Evolutionary conservation across 805 yeast genomes (phyloP).

Genomic region (Wickerhamiella qilinensis): DNA sequence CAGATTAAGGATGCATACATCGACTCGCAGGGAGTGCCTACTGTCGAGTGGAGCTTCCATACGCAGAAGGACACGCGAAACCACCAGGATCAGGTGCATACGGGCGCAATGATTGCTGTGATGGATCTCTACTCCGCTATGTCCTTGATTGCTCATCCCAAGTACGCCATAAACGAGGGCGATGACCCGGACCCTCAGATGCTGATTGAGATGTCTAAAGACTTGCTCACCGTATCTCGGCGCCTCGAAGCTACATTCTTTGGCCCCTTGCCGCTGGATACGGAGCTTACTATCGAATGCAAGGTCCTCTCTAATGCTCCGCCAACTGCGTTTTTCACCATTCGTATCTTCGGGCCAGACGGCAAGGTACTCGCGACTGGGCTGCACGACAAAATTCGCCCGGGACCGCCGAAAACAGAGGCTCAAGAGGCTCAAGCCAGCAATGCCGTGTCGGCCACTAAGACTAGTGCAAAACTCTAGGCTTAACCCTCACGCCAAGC

Average conservation of each 20-base stretch:
- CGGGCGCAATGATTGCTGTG: slow-evolving; percentile 21
- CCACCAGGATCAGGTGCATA: slow-evolving; percentile 17
- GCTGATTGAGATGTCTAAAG: neutral
- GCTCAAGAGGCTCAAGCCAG: too few species aligned
- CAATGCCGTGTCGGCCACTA: too few species aligned
- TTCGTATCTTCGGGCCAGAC: slow-evolving; percentile 9
- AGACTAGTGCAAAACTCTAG: too few species aligned
- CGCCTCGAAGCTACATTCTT: slow-evolving; percentile 16
- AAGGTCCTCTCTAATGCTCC: slow-evolving; percentile 14
- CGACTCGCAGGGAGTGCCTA: slow-evolving; percentile 8
- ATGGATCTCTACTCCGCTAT: slow-evolving; percentile 14
- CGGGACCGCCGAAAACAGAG: too few species aligned
- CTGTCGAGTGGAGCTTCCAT: slow-evolving; percentile 12
- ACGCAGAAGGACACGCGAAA: slow-evolving; percentile 12
- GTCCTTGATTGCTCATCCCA: slow-evolving; percentile 13
- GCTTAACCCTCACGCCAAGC: too few species aligned
- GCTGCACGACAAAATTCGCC: slow-evolving; percentile 21
- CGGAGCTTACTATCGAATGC: slow-evolving; percentile 12
- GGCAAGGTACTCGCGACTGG: slow-evolving; percentile 14
- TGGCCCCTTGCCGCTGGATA: slow-evolving; percentile 17
- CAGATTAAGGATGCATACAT: slow-evolving; percentile 6
- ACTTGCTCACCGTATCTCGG: slow-evolving; percentile 15
- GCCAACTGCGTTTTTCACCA: slow-evolving; percentile 13
- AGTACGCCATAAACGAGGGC: slow-evolving; percentile 14
- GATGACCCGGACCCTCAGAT: slow-evolving; percentile 6